Evolutionary conservation across 2,329 filamentous ascomycete genomes (phyloP).

Genomic region (Parafenestella ontariensis): DNA sequence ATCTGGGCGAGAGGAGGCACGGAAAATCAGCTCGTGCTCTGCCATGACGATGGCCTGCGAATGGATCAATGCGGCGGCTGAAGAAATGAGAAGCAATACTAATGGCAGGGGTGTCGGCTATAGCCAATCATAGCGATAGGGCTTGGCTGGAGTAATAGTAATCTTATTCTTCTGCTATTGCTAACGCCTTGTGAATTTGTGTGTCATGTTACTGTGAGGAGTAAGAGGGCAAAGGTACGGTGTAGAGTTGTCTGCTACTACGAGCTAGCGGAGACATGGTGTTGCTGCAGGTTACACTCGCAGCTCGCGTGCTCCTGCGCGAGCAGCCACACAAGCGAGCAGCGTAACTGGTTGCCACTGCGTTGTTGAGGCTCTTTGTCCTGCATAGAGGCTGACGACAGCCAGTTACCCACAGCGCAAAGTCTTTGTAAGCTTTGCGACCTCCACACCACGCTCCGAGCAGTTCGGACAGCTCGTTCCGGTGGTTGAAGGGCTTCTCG

Average conservation of each 20-base stretch:
- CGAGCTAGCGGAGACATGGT: neutral
- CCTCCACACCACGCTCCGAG: neutral
- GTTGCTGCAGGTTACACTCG: neutral
- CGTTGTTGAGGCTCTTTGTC: constrained; percentile 7
- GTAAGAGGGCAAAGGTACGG: neutral
- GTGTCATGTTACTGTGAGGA: constrained; percentile 9
- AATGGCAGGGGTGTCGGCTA: constrained; percentile 12
- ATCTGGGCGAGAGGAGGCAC: constrained; percentile 4
- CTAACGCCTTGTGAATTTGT: constrained; percentile 9
- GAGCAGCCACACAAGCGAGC: neutral
- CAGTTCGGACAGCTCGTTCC: neutral
- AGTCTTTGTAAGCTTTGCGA: constrained; percentile 7
- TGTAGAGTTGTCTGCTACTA: neutral
- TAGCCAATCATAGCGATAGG: constrained; percentile 28
- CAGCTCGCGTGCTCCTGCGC: constrained; percentile 1
- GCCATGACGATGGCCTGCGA: constrained; percentile 8
- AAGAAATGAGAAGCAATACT: constrained; percentile 19
- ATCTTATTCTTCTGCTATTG: constrained; percentile 27
- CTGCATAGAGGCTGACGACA: neutral
- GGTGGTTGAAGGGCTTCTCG: constrained; percentile 20
- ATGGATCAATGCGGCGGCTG: constrained; percentile 16
- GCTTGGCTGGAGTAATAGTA: constrained; percentile 31
- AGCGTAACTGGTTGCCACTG: neutral
- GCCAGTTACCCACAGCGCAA: no score
- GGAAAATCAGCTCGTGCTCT: constrained; percentile 6